Evolutionary conservation across 768 basidiomycete genomes (phyloP).

Genomic region (Imleria badia): DNA sequence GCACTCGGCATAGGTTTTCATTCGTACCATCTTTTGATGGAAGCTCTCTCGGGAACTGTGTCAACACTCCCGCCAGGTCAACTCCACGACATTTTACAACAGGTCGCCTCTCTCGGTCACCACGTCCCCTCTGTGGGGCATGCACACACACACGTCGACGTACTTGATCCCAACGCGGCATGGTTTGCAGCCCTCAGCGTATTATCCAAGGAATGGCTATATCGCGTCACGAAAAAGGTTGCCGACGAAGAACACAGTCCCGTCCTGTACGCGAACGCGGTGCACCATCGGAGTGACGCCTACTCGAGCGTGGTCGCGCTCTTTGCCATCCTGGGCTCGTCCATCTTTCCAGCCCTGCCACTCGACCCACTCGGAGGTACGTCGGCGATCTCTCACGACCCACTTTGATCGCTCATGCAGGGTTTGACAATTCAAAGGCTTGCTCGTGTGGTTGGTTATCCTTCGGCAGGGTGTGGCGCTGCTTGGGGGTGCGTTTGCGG

Average conservation of each 20-base stretch:
- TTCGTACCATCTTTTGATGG: conserved; percentile 80
- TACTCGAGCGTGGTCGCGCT: conserved; percentile 92
- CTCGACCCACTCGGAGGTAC: conserved; percentile 92
- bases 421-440: conserved; percentile 43
- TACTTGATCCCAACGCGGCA: conserved; percentile 89
- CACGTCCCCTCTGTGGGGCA: conserved; percentile 54
- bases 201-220: conserved; percentile 88
- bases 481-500: conserved; percentile 67
- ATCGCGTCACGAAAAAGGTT: conserved; percentile 83
- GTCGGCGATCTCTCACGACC: conserved; percentile 12
- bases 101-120: conserved; percentile 54
- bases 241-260: conserved; percentile 90
- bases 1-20: conserved; percentile 87
- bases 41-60: conserved; percentile 66
- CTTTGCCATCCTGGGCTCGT: conserved; percentile 88
- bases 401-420: conserved; percentile 4
- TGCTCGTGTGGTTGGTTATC: conserved; percentile 89
- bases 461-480: conserved; percentile 72
- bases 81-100: conserved; percentile 61
- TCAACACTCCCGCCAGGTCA: conserved; percentile 63
- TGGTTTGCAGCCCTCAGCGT: conserved; percentile 91
- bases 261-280: conserved; percentile 92
- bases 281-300: conserved; percentile 97
- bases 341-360: conserved; percentile 80
- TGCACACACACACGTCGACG: conserved; percentile 50